A percentile compares a stretch with the other conserved stretches of the same genome.
Conservation (phyloP, 78 protist species). For the Dictyostelium intermedium region DNA sequence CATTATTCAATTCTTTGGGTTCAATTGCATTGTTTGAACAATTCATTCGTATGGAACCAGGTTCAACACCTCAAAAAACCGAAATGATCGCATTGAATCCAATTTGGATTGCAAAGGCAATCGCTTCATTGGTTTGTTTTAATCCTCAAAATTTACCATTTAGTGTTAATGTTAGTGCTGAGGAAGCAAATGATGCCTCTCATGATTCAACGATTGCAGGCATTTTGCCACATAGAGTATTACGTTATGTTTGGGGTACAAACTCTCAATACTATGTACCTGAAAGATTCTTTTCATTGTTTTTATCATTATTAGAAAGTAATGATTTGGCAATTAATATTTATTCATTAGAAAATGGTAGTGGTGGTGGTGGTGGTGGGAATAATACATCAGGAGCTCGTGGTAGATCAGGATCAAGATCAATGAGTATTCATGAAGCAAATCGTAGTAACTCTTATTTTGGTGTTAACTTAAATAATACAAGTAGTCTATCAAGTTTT, state of each 20-base stretch:
- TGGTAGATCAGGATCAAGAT: not conserved
- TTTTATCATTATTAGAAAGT: constrained; percentile 34
- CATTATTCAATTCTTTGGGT: constrained; percentile 49
- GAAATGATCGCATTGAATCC: constrained; percentile 66
- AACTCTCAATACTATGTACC: constrained; percentile 57
- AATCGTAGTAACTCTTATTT: not conserved
- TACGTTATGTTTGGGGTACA: constrained; percentile 60
- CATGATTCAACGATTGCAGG: not conserved
- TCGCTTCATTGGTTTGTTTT: constrained; percentile 30
- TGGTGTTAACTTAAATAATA: not conserved
- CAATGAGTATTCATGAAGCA: not conserved
- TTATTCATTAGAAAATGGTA: not conserved
- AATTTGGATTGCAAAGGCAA: constrained; percentile 53
- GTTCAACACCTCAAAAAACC: constrained; percentile 41
- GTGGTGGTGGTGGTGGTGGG: not conserved
- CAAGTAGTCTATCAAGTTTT: constrained; percentile 15
- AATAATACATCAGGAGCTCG: not conserved
- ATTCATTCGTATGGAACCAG: constrained; percentile 57
- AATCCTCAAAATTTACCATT: constrained; percentile 18
- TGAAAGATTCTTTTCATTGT: constrained; percentile 61
- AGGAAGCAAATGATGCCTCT: not conserved
- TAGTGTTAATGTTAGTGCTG: not conserved
- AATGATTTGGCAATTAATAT: constrained; percentile 58
- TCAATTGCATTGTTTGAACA: constrained; percentile 57
- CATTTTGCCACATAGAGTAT: constrained; percentile 29